Evolutionary conservation across 1,139 yeast genomes (phyloP), one percentile per base, ranked within the genome.

Genomic region (Nakaseomyces kungkrabaensis): DNA sequence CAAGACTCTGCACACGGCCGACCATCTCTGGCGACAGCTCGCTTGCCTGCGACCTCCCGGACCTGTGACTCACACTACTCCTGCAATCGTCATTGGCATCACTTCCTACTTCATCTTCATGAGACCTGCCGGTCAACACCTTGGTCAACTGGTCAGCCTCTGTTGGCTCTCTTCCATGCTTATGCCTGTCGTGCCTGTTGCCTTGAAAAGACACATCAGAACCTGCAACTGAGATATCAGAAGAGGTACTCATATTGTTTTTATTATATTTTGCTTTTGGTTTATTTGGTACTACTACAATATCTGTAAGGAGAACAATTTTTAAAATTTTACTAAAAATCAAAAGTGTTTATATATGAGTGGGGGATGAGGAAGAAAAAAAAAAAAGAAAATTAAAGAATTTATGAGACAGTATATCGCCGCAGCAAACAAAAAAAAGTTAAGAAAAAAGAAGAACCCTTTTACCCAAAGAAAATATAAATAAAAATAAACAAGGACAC

Each of bases 1-100:
- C 64, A 22, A 61, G 46, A 1, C 57, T 50, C 45, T 59, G 59
- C 4, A 62, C 59, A 25, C 54, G 55, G 3, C 61, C 57, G 2
- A 52, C 37, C 22, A 53, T 51, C 6, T 58, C 60, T 5, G 56
- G 54, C 4, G 55, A 48, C 29, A 53, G 31, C 27, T 47, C 55
- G 10, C 49, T 17, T n/a, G 8, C n/a, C 17, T 17, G 3, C 45
- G 40, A 37, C 25, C 41, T 11, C 43, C 37, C 31, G 6, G 44
- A 41, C 13, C 31, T 38, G 44, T 29, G 44, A 32, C 37, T 33
- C 6, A 38, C n/a, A 17, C n/a, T 33, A 8, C 45, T 45, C 36
- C 31, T 31, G 33, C n/a, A 17, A 27, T 48, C 47, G 24, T 22
- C 29, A 25, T 25, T 13, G 43, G 43, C 44, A 8, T 24, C 38